A percentile compares a stretch with the other conserved stretches of the same genome.
Conservation (phyloP, 495 filamentous ascomycete species). For the Aspergillus panamensis region DNA sequence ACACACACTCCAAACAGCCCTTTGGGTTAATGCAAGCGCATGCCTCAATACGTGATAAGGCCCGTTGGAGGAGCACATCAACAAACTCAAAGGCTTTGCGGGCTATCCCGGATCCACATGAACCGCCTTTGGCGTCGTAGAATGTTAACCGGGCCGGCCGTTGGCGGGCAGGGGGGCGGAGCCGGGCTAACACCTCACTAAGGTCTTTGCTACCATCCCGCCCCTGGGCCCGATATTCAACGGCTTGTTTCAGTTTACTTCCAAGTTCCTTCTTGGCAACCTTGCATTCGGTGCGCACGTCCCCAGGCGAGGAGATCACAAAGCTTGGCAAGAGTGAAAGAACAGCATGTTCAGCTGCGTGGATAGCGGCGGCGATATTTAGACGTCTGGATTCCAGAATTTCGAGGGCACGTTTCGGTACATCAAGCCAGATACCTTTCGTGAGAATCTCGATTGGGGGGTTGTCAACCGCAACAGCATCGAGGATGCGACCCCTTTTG, state of each 20-base stretch:
- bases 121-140: slow-evolving; percentile 90
- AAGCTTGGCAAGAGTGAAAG: slow-evolving; percentile 84
- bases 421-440: slow-evolving; percentile 96
- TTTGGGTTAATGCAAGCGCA: slow-evolving; percentile 60
- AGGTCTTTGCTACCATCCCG: slow-evolving; percentile 16
- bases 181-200: slow-evolving; percentile 14
- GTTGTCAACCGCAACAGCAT: slow-evolving; percentile 89
- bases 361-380: slow-evolving; percentile 86
- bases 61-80: slow-evolving; percentile 71
- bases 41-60: slow-evolving; percentile 69
- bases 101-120: slow-evolving; percentile 77
- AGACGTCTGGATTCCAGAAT: slow-evolving; percentile 69
- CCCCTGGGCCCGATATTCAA: slow-evolving; percentile 2
- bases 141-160: slow-evolving; percentile 87
- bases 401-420: slow-evolving; percentile 73
- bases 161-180: slow-evolving; percentile 58
- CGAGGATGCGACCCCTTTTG: slow-evolving; percentile 74
- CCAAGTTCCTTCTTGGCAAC: slow-evolving; percentile 67
- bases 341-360: slow-evolving; percentile 90
- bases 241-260: slow-evolving; percentile 29
- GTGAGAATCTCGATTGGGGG: slow-evolving; percentile 79
- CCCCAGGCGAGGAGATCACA: slow-evolving; percentile 79
- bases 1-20: slow-evolving; percentile 88
- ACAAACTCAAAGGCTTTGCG: slow-evolving; percentile 92
- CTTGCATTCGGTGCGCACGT: slow-evolving; percentile 95